Conservation (phyloP, 1,284 basidiomycete species). For the Rhodotorula sp. region DNA sequence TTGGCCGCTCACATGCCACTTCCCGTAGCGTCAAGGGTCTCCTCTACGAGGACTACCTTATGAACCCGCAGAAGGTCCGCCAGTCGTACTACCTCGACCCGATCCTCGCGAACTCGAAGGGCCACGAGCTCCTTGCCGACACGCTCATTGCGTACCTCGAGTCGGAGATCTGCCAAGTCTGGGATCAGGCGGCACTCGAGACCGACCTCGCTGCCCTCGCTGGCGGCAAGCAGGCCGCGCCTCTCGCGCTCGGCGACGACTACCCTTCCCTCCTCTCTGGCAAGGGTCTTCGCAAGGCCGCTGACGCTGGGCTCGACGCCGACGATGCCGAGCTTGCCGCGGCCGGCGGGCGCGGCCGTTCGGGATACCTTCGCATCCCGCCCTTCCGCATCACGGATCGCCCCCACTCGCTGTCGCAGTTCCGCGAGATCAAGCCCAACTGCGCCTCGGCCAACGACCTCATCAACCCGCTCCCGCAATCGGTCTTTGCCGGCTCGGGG, state of each 20-base stretch:
- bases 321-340: constrained; percentile 44
- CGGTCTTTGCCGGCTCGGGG: constrained; percentile 83
- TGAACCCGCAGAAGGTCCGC: constrained; percentile 66
- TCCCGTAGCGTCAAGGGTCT: constrained; percentile 68
- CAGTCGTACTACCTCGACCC: constrained; percentile 74
- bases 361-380: constrained; percentile 60
- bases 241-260: constrained; percentile 41
- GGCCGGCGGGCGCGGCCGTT: constrained; percentile 33
- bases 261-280: constrained; percentile 46
- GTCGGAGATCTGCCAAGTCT: constrained; percentile 78
- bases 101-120: constrained; percentile 73
- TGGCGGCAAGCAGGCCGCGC: constrained; percentile 34
- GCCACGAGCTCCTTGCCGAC: constrained; percentile 82
- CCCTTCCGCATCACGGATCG: constrained; percentile 70
- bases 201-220: constrained; percentile 51
- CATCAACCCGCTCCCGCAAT: constrained; percentile 86
- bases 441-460: constrained; percentile 92
- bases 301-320: constrained; percentile 50
- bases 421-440: constrained; percentile 80
- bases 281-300: constrained; percentile 52
- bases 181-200: constrained; percentile 67
- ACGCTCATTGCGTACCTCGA: constrained; percentile 84
- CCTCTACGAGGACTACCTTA: constrained; percentile 77
- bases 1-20: neutral
- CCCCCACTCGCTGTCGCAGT: constrained; percentile 62